These are phyloP conservation scores for Crithidia expoeki DNA, from an alignment of 208 protist genomes.

Conservation along the genomic window DNA sequence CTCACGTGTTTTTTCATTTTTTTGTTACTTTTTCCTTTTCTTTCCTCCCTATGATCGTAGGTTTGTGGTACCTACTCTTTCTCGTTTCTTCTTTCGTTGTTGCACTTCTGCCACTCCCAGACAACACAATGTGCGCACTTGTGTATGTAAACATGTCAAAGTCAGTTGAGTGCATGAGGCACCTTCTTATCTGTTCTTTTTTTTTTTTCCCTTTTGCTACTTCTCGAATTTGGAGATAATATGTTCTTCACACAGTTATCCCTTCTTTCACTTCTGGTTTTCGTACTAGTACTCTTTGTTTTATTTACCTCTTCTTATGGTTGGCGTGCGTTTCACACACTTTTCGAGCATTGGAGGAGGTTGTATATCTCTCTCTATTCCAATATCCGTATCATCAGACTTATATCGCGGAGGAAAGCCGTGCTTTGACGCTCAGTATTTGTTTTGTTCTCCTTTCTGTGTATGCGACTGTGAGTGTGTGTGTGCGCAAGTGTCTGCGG, in stretches of 20 bases:
- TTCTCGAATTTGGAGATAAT: not conserved
- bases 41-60: constrained; percentile 5
- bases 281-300: constrained; percentile 10
- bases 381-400: not conserved
- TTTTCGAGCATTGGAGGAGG: constrained; percentile 1
- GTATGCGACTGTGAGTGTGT: not conserved
- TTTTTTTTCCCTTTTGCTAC: not conserved
- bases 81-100: constrained; percentile 12
- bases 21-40: constrained; percentile 21
- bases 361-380: constrained; percentile 10
- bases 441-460: not conserved
- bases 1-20: not conserved
- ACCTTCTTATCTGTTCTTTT: constrained; percentile 2
- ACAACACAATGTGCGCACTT: not conserved
- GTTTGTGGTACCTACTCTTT: constrained; percentile 19
- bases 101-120: not conserved
- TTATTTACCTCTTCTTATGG: constrained; percentile 7
- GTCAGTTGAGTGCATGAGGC: not conserved
- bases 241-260: constrained; percentile 14
- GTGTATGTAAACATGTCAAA: not conserved
- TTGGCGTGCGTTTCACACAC: not conserved
- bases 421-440: constrained; percentile 4
- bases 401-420: not conserved
- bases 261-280: not conserved
- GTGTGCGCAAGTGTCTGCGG: not conserved